These are phyloP conservation scores for Aureobasidium uvarum DNA, from an alignment of 2,329 filamentous ascomycete genomes.

Conservation along the genomic window DNA sequence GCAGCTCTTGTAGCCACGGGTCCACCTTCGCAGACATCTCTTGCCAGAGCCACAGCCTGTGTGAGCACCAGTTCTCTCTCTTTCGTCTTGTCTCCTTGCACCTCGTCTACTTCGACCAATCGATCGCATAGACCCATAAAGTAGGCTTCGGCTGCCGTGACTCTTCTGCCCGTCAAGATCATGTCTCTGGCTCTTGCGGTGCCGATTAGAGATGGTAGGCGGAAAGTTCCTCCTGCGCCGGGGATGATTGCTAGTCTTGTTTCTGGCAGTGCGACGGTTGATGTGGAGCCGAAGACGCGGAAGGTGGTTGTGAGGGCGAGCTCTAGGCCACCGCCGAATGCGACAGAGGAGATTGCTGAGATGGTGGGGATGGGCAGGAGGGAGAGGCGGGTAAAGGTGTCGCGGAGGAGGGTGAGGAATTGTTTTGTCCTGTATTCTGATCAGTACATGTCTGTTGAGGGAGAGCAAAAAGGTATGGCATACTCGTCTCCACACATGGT, in stretches of 20 bases:
- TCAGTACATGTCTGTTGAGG: background rate
- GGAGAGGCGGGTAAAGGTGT: conserved; percentile 70
- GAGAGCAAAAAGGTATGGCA: conserved; percentile 35
- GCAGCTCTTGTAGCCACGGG: conserved; percentile 79
- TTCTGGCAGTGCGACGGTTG: conserved; percentile 80
- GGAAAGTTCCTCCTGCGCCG: conserved; percentile 87
- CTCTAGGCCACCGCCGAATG: conserved; percentile 91
- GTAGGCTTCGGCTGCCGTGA: conserved; percentile 81
- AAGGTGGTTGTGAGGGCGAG: conserved; percentile 86
- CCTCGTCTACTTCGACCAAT: conserved; percentile 73
- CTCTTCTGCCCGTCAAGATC: conserved; percentile 83
- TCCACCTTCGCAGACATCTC: conserved; percentile 84
- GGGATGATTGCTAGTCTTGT: conserved; percentile 92
- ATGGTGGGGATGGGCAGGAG: conserved; percentile 85
- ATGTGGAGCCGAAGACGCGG: conserved; percentile 78
- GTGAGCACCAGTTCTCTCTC: conserved; percentile 65
- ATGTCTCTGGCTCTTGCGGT: conserved; percentile 79
- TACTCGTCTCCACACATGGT: conserved; percentile 77
- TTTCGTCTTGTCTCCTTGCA: conserved; percentile 51
- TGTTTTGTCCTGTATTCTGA: conserved; percentile 61
- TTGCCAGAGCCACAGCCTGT: conserved; percentile 74
- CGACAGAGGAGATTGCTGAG: conserved; percentile 77
- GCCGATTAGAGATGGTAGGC: conserved; percentile 79
- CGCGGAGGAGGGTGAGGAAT: conserved; percentile 75
- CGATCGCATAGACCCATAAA: conserved; percentile 87